Base-by-base conservation (phyloP, 257 asterid genomes). In the Anisodus tanguticus region DNA sequence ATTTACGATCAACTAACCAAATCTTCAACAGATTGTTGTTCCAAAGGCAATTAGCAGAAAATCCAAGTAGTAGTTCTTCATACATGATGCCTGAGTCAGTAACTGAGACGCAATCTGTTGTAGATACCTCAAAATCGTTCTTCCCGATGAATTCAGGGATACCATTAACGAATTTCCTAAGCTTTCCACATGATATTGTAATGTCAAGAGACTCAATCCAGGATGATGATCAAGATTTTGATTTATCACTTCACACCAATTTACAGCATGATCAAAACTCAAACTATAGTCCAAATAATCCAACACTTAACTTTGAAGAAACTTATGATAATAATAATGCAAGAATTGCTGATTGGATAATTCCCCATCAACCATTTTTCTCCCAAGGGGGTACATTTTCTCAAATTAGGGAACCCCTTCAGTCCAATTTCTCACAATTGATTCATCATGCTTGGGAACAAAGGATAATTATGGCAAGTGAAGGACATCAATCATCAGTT, bases 371-470 rank as follows among this genome's bases (percentile, higher is more conserved):
- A 57, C 98, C 92, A 88, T 80, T 90, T 49, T 87, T 88, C 83
- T 78, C 94, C 86, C 99, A 94, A 97, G 92, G 99, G 99, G 63
- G 63, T 57, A 16, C 9, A 59, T 59, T 16, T 59, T 59, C 64
- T 59, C 64, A 59, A 6, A 47, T 47, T 49, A 19, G 68, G 37
- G 98, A 98, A 95, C 94, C 99, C 99, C 98, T 95, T 95, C 98
- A 95, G 98, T 94, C 99, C 98, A 95, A 94, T 95, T 89, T 87
- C 90, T 82, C 98, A 87, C 94, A 97, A 90, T 94, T 97, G 81
- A 17, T 91, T 91, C 97, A 97, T 91, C 98, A 97, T 91, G 98
- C 98, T 88, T 95, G 96, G 96, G 90, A 92, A 88, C 97, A 95
- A 87, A 93, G 93, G 6, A 74, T 94, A 11, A 22, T 22, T 22